Conservation (phyloP, 2,329 filamentous ascomycete species). For the Podosphaera xanthii region DNA sequence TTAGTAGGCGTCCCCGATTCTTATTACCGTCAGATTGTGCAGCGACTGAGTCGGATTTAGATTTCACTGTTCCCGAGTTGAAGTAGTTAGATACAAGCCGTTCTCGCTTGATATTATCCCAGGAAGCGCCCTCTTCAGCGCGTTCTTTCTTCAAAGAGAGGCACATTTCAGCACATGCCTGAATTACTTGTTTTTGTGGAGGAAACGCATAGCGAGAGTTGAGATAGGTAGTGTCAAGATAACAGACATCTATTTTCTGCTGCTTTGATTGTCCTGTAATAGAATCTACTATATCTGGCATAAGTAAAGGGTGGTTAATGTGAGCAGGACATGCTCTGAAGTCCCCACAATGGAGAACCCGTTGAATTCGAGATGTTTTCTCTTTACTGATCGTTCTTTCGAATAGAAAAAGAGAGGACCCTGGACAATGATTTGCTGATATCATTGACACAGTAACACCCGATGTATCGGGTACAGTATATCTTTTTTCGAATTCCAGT, state of each 20-base stretch:
- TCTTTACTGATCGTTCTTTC: constrained; percentile 50
- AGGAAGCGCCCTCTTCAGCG: constrained; percentile 29
- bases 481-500: constrained; percentile 61
- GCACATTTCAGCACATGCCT: constrained; percentile 71
- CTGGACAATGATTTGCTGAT: constrained; percentile 86
- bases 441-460: constrained; percentile 87
- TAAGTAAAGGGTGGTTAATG: constrained; percentile 57
- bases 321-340: constrained; percentile 80
- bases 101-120: constrained; percentile 31
- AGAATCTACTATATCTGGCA: constrained; percentile 48
- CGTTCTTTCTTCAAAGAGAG: constrained; percentile 49
- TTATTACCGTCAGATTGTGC: constrained; percentile 11
- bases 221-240: constrained; percentile 90
- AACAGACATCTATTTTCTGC: constrained; percentile 85
- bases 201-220: constrained; percentile 93
- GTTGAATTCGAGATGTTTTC: constrained; percentile 36
- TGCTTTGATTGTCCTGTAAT: constrained; percentile 48
- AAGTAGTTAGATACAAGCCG: constrained; percentile 35
- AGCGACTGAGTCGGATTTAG: constrained; percentile 8
- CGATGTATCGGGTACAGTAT: constrained; percentile 59
- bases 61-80: constrained; percentile 16
- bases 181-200: constrained; percentile 66
- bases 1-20: constrained; percentile 46
- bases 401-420: constrained; percentile 81
- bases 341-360: constrained; percentile 86